Percentiles rank a stretch among this genome's conserved stretches.
Conservation (phyloP, 257 asterid genomes). For the Anisodus tanguticus region DNA sequence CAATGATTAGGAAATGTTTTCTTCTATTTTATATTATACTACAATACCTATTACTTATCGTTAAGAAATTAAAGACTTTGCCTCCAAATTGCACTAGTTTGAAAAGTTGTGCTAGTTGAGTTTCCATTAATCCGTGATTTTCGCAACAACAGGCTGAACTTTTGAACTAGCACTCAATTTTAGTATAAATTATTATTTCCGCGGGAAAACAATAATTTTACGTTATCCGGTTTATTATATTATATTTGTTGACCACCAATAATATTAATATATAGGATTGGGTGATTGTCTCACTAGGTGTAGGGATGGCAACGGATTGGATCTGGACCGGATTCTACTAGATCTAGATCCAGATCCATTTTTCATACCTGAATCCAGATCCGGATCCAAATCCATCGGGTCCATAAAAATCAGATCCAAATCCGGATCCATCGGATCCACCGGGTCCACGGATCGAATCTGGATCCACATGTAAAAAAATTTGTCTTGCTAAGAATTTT, state of each 20-base stretch:
- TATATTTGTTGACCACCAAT: not conserved
- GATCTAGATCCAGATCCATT: too few relatives aligned
- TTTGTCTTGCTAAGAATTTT: too few relatives aligned
- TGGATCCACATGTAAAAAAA: too few relatives aligned
- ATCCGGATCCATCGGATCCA: too few relatives aligned
- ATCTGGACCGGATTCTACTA: too few relatives aligned
- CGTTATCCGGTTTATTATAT: not conserved
- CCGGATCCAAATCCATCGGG: too few relatives aligned
- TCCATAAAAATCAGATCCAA: too few relatives aligned
- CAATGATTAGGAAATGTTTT: too few relatives aligned
- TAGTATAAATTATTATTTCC: not conserved
- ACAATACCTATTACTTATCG: not conserved
- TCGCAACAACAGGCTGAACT: conserved; percentile 35
- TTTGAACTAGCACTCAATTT: not conserved
- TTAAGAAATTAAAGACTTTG: not conserved
- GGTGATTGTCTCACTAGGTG: not conserved
- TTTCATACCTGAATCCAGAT: too few relatives aligned
- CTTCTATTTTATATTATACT: too few relatives aligned
- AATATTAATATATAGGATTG: not conserved
- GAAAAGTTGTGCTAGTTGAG: conserved; percentile 13
- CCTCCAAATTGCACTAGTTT: not conserved
- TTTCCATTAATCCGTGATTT: conserved; percentile 41
- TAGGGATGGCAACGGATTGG: too few relatives aligned
- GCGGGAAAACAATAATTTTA: conserved; percentile 21
- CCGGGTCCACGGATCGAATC: too few relatives aligned